Percentiles rank a stretch among this genome's conserved stretches.
Conservation (phyloP, 768 basidiomycete genomes). For the Suillus spraguei region DNA sequence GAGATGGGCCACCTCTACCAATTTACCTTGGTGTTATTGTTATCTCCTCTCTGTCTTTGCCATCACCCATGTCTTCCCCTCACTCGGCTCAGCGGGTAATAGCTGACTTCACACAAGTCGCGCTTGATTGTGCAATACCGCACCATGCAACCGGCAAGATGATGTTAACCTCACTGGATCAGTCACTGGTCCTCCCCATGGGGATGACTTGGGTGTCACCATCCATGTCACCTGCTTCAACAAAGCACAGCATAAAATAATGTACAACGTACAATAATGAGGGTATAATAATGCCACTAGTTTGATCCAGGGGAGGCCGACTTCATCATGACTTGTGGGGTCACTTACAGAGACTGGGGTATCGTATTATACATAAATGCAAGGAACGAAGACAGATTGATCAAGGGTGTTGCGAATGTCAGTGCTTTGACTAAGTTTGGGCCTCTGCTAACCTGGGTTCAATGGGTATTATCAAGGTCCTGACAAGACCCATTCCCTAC, state of each 20-base stretch:
- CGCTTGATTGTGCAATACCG: not conserved
- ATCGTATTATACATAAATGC: too few species aligned
- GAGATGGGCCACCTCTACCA: not conserved
- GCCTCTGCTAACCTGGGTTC: too few species aligned
- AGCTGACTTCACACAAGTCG: not conserved
- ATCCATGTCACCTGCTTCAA: not conserved
- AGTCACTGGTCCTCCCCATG: not conserved
- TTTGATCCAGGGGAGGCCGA: not conserved
- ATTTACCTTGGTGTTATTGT: too few species aligned
- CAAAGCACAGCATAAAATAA: not conserved
- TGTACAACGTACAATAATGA: too few species aligned
- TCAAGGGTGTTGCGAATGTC: too few species aligned
- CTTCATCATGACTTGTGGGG: too few species aligned
- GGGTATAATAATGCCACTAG: not conserved
- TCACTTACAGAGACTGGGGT: too few species aligned
- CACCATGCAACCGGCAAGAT: not conserved
- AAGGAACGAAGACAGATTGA: too few species aligned
- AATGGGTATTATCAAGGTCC: too few species aligned
- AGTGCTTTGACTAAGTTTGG: too few species aligned
- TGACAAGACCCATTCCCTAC: not conserved
- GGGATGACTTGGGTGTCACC: not conserved
- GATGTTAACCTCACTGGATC: not conserved
- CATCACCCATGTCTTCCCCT: not conserved
- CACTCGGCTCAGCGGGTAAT: not conserved
- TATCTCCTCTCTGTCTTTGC: too few species aligned